These are phyloP conservation scores for Colletotrichum kahawae DNA, from an alignment of 2,329 filamentous ascomycete genomes.

Conservation along the genomic window DNA sequence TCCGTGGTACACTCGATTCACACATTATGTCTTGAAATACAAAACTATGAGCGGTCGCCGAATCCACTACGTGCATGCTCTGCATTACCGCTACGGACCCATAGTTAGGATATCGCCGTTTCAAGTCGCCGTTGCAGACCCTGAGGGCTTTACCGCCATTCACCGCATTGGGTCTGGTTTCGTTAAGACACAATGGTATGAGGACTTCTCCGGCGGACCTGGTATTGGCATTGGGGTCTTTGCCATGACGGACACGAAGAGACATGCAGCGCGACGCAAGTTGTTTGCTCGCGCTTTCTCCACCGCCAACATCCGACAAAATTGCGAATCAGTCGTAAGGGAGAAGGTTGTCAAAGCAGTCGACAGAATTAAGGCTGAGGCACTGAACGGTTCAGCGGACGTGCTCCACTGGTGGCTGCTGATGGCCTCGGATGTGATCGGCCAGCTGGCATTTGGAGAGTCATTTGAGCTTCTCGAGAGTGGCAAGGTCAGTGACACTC, in stretches of 20 bases:
- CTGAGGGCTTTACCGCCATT: neutral
- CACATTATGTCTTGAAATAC: neutral
- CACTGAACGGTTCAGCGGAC: conserved; percentile 41
- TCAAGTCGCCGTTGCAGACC: neutral
- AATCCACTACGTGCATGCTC: neutral
- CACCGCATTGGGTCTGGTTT: neutral
- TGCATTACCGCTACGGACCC: neutral
- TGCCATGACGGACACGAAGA: neutral
- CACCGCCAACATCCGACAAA: conserved; percentile 36
- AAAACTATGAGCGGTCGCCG: neutral
- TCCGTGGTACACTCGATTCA: neutral
- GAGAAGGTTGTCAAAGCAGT: conserved; percentile 43
- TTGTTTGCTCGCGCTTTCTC: conserved; percentile 46
- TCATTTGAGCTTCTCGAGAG: conserved; percentile 57
- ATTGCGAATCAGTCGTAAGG: conserved; percentile 36
- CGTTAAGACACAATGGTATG: neutral
- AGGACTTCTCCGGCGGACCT: neutral
- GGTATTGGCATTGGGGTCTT: neutral
- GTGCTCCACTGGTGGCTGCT: conserved; percentile 59
- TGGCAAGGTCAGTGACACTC: conserved; percentile 41
- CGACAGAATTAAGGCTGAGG: conserved; percentile 49
- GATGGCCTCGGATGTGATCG: conserved; percentile 59
- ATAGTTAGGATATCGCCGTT: neutral
- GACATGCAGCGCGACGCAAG: conserved; percentile 29
- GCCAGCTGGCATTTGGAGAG: conserved; percentile 58